A percentile compares a stretch with the other conserved stretches of the same genome.
These are phyloP conservation scores for Babesia caballi DNA, from an alignment of 169 alveolate species.

Conservation along the genomic window DNA sequence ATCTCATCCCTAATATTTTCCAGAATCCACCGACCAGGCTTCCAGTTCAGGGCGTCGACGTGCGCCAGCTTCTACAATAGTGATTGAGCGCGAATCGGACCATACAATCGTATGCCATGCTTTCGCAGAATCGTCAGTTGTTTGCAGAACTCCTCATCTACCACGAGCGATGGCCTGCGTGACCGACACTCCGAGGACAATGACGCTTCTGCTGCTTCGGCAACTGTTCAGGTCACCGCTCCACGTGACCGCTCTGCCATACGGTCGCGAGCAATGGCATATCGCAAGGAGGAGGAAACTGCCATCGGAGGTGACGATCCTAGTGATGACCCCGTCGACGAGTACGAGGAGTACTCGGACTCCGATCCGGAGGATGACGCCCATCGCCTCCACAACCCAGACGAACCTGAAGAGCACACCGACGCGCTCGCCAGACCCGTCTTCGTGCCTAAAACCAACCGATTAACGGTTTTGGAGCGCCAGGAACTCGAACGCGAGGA, in stretches of 20 bases:
- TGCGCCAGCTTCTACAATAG: conserved; percentile 14
- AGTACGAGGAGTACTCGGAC: conserved; percentile 35
- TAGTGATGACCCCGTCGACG: background rate
- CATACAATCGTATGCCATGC: background rate
- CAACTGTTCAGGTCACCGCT: too few species aligned
- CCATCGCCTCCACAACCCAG: background rate
- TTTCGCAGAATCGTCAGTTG: too few species aligned
- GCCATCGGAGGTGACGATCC: background rate
- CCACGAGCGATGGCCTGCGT: too few species aligned
- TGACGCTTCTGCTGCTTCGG: background rate
- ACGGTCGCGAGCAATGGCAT: conserved; percentile 53
- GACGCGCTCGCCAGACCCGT: conserved; percentile 30
- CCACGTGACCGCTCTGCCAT: conserved; percentile 20
- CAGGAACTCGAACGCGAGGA: conserved; percentile 46
- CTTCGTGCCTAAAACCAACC: conserved; percentile 42
- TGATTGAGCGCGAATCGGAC: background rate
- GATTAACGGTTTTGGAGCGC: conserved; percentile 37
- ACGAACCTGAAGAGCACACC: background rate
- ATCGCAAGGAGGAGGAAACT: conserved; percentile 52
- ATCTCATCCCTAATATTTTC: background rate
- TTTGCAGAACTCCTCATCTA: too few species aligned
- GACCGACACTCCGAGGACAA: too few species aligned
- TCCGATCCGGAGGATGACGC: conserved; percentile 17
- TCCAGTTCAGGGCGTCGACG: conserved; percentile 10
- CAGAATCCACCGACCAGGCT: background rate